phyloP scores from a whole-genome alignment of 177 flowering plant species.

The Vitis hybrid region DNA sequence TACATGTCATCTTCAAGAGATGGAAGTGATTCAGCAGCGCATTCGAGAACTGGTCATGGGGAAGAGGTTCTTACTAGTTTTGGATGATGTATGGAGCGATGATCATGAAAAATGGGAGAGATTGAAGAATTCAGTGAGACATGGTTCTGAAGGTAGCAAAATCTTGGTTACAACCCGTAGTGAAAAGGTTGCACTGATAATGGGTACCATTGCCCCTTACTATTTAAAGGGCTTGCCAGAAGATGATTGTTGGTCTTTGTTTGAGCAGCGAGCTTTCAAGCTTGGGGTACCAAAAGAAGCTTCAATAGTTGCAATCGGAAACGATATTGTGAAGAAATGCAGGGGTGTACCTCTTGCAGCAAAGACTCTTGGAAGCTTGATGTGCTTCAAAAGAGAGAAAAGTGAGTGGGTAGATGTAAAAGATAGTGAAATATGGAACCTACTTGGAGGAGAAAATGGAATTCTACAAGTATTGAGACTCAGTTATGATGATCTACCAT shows the following conservation, averaged over 20 bases:
- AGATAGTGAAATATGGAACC: slow-evolving; percentile 10
- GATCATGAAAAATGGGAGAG: no score
- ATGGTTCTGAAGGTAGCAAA: no score
- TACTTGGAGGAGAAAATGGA: neutral
- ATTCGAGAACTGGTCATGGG: no score
- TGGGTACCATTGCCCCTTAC: neutral
- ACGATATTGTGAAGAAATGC: slow-evolving; percentile 14
- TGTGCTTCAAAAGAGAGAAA: slow-evolving; percentile 10
- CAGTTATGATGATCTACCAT: slow-evolving; percentile 16
- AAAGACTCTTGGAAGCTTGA: slow-evolving; percentile 12
- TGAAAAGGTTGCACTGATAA: no score
- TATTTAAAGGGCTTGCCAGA: slow-evolving; percentile 5
- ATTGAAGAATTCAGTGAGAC: no score
- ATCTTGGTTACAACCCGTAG: no score
- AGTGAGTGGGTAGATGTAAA: slow-evolving; percentile 14
- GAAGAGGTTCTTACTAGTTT: no score
- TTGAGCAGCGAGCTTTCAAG: slow-evolving; percentile 11
- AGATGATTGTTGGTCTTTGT: slow-evolving; percentile 16
- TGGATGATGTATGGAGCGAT: no score
- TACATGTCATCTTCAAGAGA: no score
- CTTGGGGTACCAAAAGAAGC: neutral
- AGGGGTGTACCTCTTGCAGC: slow-evolving; percentile 21
- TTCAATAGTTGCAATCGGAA: slow-evolving; percentile 8
- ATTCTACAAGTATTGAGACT: slow-evolving; percentile 10
- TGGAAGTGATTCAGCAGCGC: no score